phyloP scores from a whole-genome alignment of 192 early-diverging fungal genomes.

The Powellomyces hirtus region DNA sequence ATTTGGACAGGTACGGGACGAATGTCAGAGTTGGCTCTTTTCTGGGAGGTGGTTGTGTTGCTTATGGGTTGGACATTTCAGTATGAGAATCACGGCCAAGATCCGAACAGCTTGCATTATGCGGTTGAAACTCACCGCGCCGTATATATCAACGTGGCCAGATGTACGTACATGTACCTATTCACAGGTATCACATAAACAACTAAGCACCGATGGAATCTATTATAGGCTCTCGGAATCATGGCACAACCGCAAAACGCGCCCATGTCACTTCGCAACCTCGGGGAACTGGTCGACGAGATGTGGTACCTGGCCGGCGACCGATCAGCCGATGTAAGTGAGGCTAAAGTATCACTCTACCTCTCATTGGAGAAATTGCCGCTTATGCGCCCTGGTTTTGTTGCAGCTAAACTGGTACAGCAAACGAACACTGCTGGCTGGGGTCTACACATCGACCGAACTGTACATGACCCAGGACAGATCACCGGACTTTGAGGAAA shows the following conservation, averaged over 20 bases:
- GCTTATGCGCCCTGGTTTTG: background rate
- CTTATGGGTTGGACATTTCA: background rate
- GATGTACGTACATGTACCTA: conserved; percentile 57
- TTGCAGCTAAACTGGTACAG: conserved; percentile 88
- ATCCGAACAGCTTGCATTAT: conserved; percentile 60
- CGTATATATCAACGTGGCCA: conserved; percentile 74
- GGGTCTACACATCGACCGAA: conserved; percentile 83
- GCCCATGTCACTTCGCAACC: conserved; percentile 61
- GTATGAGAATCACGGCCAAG: conserved; percentile 44
- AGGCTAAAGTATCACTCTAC: background rate
- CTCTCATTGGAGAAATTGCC: background rate
- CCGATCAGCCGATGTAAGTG: conserved; percentile 67
- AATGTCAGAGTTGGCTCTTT: background rate
- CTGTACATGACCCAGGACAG: conserved; percentile 90
- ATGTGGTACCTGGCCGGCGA: conserved; percentile 90
- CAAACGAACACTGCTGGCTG: conserved; percentile 75
- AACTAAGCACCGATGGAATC: too few relatives aligned
- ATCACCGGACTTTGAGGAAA: conserved; percentile 69
- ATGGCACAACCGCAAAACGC: conserved; percentile 81
- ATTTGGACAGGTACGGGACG: conserved; percentile 39
- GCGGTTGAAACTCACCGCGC: conserved; percentile 69
- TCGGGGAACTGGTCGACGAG: conserved; percentile 73
- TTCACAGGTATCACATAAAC: background rate
- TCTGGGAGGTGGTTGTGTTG: background rate
- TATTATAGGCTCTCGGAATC: conserved; percentile 69